Evolutionary conservation across 805 yeast species (phyloP).

Genomic region (Candida maltosa): DNA sequence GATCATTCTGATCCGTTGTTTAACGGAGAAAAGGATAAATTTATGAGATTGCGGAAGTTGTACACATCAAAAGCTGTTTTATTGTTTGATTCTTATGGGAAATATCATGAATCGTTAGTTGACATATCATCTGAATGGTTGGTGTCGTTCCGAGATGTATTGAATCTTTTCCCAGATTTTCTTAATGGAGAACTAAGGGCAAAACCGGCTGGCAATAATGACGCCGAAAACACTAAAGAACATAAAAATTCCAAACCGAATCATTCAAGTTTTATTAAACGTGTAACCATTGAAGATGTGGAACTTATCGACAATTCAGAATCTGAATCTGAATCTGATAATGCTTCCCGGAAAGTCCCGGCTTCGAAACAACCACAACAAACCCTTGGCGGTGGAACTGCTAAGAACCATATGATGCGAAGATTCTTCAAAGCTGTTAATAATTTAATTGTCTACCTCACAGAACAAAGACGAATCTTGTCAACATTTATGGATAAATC

Average conservation of each 20-base stretch:
- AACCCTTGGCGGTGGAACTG: no score
- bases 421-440: slow-evolving; percentile 34
- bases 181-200: slow-evolving; percentile 23
- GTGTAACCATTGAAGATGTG: slow-evolving; percentile 18
- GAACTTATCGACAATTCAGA: slow-evolving; percentile 7
- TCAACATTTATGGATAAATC: slow-evolving; percentile 36
- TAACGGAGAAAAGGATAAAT: slow-evolving; percentile 24
- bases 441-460: slow-evolving; percentile 44
- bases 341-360: neutral
- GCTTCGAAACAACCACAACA: neutral
- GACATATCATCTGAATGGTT: slow-evolving; percentile 42
- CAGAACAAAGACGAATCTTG: slow-evolving; percentile 52
- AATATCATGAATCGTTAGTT: slow-evolving; percentile 37
- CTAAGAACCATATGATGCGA: slow-evolving; percentile 12
- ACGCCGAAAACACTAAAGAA: neutral
- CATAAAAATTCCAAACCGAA: neutral
- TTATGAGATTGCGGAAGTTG: slow-evolving; percentile 31
- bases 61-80: slow-evolving; percentile 29
- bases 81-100: slow-evolving; percentile 29
- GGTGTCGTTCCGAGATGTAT: slow-evolving; percentile 29
- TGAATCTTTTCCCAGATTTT: slow-evolving; percentile 37
- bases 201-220: slow-evolving; percentile 1
- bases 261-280: slow-evolving; percentile 12
- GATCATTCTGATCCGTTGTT: slow-evolving; percentile 23
- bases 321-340: slow-evolving; percentile 10